Evolutionary conservation across 495 filamentous ascomycete species (phyloP), one percentile per base, ranked within the genome.

Genomic region (Umbilicaria muhlenbergii): DNA sequence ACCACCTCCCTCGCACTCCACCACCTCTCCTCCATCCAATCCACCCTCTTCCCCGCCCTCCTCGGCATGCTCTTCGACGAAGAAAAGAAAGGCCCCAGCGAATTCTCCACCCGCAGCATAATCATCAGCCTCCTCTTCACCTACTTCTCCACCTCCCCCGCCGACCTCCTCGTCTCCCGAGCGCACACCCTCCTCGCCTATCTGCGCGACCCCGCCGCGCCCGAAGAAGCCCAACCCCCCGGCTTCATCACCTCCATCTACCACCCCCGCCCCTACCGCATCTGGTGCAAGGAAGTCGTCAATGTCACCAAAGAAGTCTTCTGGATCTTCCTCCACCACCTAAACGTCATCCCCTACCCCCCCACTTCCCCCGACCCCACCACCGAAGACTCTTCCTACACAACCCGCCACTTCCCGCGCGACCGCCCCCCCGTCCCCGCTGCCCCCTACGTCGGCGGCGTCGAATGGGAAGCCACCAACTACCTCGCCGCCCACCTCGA

Each of bases 381-480:
- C 8, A 54, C 52, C 35, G 56, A n/a, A n/a, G n/a, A 50, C 8
- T 54, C 53, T 34, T 38, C 49, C 39, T 89, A 86, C 64, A 70
- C 73, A 54, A 61, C 73, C 39, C 70, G 73, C 11, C 78, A 94
- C 59, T 98, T 95, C 60, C 91, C 91, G 0, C 67, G 71, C n/a
- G 81, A 86, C 46, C 78, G 85, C 2, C 83, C 88, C 5, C 91
- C 89, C 0, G 84, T 95, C 5, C 86, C 91, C 11, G 88, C 92
- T 16, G 89, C 89, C 14, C 92, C 91, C 8, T 95, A 96, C 58
- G 86, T 98, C 38, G 92, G 91, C 34, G 91, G 92, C 39, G 91
- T 98, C 11, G 91, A 98, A 64, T 98, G 92, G 92, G 91, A 98
- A 58, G 88, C 91, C 10, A 95, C 91, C 10, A 94, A 89, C 61